Base-by-base conservation (phyloP, 768 basidiomycete genomes). In the Leucocoprinus birnbaumii region DNA sequence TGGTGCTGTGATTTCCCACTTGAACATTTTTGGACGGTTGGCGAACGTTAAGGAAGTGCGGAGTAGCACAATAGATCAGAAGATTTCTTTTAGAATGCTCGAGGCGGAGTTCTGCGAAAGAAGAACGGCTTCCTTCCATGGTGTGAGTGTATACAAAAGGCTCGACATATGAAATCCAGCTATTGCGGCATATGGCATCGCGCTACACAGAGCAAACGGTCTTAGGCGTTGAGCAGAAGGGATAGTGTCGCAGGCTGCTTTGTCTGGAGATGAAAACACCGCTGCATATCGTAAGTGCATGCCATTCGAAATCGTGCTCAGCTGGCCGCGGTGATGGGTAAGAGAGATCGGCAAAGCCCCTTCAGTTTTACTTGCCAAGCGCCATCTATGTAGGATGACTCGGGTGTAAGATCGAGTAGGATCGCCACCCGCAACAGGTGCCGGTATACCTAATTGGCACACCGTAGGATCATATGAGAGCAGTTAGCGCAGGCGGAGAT, bases 351-450 rank as follows among this genome's bases (percentile, higher is more conserved):
- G 25, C 24, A 16, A 34, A 31, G 31, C 26, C 19, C 31, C 21
- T 18, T 5, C 25, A 21, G 18, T 34, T 21, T 19, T 27, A 45
- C 41, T 54, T 54, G 46, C 25, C 53, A 40, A 8, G 38, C 24
- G 27, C 53, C 45, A 54, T 54, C 53, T n/a, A n/a, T n/a, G n/a
- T n/a, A 54, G 53, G 48, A 54, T 19, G 18, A n/a, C n/a, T 25
- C 45, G 35, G 9, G 27, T 45, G 22, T 19, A 54, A 37, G 48
- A 43, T 43, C 26, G 21, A 41, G 38, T 13, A 42, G 37, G 21
- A 26, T 47, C 45, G 38, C 48, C 47, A 45, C 45, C 53, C 35
- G 13, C 25, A 27, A 10, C 26, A 14, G 53, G 53, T 45, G 46
- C 53, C 25, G 45, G 53, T 14, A 47, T 48, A 21, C 38, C 45